A percentile compares a stretch with the other conserved stretches of the same genome.
These are phyloP conservation scores for Dothidotthia symphoricarpi DNA, from an alignment of 2,329 filamentous ascomycete genomes.

Conservation along the genomic window DNA sequence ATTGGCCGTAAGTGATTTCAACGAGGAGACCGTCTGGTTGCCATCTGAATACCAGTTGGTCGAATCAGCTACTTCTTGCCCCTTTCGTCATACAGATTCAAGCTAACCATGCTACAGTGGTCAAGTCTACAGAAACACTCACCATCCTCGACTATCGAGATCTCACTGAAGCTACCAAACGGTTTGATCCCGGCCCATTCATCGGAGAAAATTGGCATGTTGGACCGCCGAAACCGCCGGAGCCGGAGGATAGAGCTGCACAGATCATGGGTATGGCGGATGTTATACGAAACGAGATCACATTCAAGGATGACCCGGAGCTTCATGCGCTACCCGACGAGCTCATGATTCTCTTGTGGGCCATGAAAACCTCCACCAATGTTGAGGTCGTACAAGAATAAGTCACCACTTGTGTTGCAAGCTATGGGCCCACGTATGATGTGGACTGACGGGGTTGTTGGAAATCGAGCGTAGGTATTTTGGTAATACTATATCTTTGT, in stretches of 20 bases:
- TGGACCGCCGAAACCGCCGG: conserved; percentile 3
- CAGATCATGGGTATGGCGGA: conserved; percentile 15
- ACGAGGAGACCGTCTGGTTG: too few species aligned
- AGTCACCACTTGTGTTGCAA: neutral
- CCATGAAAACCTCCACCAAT: conserved; percentile 11
- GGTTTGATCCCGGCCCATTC: conserved; percentile 27
- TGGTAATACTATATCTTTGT: too few species aligned
- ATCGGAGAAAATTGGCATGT: conserved; percentile 16
- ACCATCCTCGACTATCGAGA: conserved; percentile 11
- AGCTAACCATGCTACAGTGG: conserved; percentile 5
- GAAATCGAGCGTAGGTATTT: too few species aligned
- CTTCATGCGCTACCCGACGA: conserved; percentile 17
- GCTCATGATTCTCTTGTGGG: conserved; percentile 19
- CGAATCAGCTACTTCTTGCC: neutral
- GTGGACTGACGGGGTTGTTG: too few species aligned
- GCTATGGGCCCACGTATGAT: too few species aligned
- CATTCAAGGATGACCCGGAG: conserved; percentile 12
- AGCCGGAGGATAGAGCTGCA: conserved; percentile 6
- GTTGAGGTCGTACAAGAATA: conserved; percentile 7
- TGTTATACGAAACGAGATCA: conserved; percentile 19
- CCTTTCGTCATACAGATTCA: neutral
- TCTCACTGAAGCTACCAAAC: conserved; percentile 13
- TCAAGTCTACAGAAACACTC: conserved; percentile 10
- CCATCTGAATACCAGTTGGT: too few species aligned
- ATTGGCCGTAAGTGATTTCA: conserved; percentile 19